Evolutionary conservation across 164 flowering plant species (phyloP).

Genomic region (Chimonanthus praecox): DNA sequence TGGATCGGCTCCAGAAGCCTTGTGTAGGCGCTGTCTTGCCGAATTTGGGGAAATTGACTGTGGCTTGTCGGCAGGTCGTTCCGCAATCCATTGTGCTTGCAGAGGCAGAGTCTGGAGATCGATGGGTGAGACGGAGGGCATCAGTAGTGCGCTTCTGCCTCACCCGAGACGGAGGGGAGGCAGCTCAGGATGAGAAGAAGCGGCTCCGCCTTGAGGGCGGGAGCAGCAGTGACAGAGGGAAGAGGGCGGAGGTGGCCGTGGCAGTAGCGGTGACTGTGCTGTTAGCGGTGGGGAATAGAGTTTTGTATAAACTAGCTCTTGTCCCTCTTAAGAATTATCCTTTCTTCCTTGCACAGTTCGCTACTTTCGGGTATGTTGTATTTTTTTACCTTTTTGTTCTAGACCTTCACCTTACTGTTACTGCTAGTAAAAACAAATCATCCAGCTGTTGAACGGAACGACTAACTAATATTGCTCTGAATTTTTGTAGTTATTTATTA

Average conservation of each 20-base stretch:
- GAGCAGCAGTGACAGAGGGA: constrained; percentile 13
- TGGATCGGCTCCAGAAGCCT: neutral
- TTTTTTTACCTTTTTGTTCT: neutral
- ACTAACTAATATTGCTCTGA: neutral
- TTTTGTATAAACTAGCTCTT: constrained; percentile 83
- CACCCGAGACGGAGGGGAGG: neutral
- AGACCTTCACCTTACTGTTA: neutral
- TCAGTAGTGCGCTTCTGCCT: neutral
- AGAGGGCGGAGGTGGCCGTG: constrained; percentile 42
- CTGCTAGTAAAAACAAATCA: neutral
- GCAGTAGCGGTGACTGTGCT: constrained; percentile 73
- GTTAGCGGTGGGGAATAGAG: constrained; percentile 89
- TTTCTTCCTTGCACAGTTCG: constrained; percentile 96
- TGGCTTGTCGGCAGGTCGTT: neutral
- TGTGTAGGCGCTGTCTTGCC: neutral
- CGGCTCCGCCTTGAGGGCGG: constrained; percentile 1
- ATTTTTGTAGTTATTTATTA: no score
- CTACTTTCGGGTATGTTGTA: constrained; percentile 83
- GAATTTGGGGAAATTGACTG: neutral
- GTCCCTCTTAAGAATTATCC: constrained; percentile 93
- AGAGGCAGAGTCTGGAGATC: neutral
- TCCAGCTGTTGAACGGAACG: no score
- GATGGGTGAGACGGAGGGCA: neutral
- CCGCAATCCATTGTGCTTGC: neutral
- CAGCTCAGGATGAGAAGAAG: constrained; percentile 10